Evolutionary conservation across 1,284 basidiomycete species (phyloP).

Genomic region (Irpex lacteus): DNA sequence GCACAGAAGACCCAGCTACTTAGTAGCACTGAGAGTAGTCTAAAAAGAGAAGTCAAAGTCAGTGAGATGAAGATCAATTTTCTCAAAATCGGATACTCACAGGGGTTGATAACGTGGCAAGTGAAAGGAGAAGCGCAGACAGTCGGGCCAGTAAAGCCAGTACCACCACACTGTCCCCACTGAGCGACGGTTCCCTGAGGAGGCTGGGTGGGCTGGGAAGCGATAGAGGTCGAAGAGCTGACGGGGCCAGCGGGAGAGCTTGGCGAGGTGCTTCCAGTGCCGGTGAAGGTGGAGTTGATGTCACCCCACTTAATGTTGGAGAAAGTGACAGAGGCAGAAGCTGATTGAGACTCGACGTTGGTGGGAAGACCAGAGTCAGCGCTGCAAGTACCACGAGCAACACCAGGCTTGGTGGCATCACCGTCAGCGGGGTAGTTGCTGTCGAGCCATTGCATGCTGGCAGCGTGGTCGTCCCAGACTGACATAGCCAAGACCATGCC

Average conservation of each 20-base stretch:
- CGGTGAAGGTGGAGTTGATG: conserved; percentile 31
- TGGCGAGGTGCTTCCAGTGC: background rate
- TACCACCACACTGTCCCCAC: conserved; percentile 15
- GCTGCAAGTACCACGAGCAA: conserved; percentile 35
- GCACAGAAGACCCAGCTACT: background rate
- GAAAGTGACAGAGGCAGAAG: conserved; percentile 28
- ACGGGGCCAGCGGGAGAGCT: background rate
- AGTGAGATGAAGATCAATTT: background rate
- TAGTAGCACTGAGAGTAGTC: conserved; percentile 18
- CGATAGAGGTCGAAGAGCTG: background rate
- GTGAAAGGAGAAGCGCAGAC: conserved; percentile 12
- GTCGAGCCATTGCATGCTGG: conserved; percentile 41
- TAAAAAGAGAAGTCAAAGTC: background rate
- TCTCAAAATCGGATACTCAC: conserved; percentile 8
- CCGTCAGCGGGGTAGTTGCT: conserved; percentile 32
- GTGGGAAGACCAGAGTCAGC: conserved; percentile 32
- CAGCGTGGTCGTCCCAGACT: conserved; percentile 44
- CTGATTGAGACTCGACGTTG: conserved; percentile 27
- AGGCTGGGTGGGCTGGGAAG: background rate
- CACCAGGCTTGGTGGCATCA: conserved; percentile 31
- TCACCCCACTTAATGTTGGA: conserved; percentile 37
- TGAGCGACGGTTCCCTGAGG: conserved; percentile 5
- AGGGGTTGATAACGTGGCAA: conserved; percentile 15
- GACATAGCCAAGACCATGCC: conserved; percentile 55
- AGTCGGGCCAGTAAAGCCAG: conserved; percentile 13